Conservation (phyloP, 1,284 basidiomycete genomes). For the Melanopsichium pennsylvanicum region DNA sequence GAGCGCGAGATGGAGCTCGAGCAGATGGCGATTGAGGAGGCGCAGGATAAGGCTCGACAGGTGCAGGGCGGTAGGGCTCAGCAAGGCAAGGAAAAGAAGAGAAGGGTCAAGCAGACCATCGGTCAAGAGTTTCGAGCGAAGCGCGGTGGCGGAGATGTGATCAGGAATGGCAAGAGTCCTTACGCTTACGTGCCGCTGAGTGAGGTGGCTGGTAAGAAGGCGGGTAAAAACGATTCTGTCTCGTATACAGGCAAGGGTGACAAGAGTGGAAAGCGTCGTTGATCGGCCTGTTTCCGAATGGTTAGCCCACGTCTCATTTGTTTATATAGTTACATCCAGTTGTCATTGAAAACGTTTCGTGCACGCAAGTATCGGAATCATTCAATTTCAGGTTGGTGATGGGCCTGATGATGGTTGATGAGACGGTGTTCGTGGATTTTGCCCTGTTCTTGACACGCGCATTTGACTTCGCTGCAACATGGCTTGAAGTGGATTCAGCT, state of each 20-base stretch:
- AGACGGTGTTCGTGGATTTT: slow-evolving; percentile 4
- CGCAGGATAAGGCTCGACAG: slow-evolving; percentile 35
- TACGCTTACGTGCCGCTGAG: slow-evolving; percentile 77
- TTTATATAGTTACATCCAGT: no score
- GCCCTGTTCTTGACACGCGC: slow-evolving; percentile 18
- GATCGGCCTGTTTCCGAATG: no score
- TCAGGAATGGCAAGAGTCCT: slow-evolving; percentile 81
- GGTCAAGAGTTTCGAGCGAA: slow-evolving; percentile 60
- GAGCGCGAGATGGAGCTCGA: slow-evolving; percentile 58
- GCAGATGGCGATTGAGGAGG: slow-evolving; percentile 51
- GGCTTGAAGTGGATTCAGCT: slow-evolving; percentile 25
- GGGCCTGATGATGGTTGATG: slow-evolving; percentile 10
- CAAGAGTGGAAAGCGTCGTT: slow-evolving; percentile 43
- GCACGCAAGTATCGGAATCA: no score
- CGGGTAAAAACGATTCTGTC: slow-evolving; percentile 29
- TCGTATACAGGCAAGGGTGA: slow-evolving; percentile 49
- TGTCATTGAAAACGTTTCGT: no score
- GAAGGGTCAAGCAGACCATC: slow-evolving; percentile 51
- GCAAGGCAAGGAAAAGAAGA: slow-evolving; percentile 28
- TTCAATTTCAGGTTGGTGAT: no score
- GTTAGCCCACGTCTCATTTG: no score
- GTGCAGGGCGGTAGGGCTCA: slow-evolving; percentile 16
- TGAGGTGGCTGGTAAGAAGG: slow-evolving; percentile 57
- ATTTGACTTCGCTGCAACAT: slow-evolving; percentile 33
- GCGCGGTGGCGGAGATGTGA: slow-evolving; percentile 70